phyloP scores from a whole-genome alignment of 257 asterid species.

The Thymus mandschuricus region DNA sequence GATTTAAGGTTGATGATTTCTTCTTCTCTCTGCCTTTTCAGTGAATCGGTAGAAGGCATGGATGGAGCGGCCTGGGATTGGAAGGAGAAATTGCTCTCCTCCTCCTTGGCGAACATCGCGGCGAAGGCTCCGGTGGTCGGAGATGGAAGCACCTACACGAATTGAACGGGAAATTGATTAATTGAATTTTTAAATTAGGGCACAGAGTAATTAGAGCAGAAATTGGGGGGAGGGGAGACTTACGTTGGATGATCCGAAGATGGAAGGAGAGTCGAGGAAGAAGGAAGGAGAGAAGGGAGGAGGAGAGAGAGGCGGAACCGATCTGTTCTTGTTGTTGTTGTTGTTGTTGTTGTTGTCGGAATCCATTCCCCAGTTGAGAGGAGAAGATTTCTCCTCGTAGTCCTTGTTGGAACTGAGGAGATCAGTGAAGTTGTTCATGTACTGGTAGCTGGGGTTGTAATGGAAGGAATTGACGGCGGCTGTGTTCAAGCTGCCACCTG shows the following conservation, averaged over 20 bases:
- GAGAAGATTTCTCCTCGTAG: conserved; percentile 22
- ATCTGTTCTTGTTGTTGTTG: conserved; percentile 17
- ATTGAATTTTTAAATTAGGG: too few relatives aligned
- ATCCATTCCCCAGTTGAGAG: conserved; percentile 39
- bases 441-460: conserved; percentile 24
- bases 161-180: background rate
- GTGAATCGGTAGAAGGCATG: conserved; percentile 26
- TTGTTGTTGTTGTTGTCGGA: background rate
- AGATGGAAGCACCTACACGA: conserved; percentile 61
- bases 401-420: conserved; percentile 31
- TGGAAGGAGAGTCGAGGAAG: conserved; percentile 73
- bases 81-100: conserved; percentile 40
- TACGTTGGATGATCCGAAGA: conserved; percentile 36
- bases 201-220: background rate
- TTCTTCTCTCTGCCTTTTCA: conserved; percentile 26
- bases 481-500: conserved; percentile 36
- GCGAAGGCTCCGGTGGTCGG: conserved; percentile 68
- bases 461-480: conserved; percentile 8
- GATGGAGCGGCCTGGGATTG: conserved; percentile 51
- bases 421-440: conserved; percentile 42
- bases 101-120: conserved; percentile 41
- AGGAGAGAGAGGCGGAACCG: conserved; percentile 59
- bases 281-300: conserved; percentile 62
- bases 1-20: background rate
- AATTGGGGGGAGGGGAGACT: too few relatives aligned